phyloP scores from a whole-genome alignment of 768 basidiomycete species.

The Paxillus rubicundulus region DNA sequence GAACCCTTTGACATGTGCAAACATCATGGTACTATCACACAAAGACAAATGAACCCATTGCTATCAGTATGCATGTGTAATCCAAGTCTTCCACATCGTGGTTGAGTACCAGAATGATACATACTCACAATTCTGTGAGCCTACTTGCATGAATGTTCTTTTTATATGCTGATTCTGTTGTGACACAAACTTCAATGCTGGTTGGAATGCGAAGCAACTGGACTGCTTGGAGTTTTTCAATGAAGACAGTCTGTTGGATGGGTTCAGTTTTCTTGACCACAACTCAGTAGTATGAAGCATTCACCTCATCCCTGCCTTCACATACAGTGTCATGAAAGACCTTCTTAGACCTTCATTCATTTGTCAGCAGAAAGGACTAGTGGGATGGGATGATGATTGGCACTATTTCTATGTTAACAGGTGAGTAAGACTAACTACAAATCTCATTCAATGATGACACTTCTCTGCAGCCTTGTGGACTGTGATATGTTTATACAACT shows the following conservation, averaged over 20 bases:
- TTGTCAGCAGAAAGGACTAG: too few species aligned
- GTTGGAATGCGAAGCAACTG: constrained; percentile 29
- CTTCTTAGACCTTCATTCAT: not conserved
- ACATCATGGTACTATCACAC: constrained; percentile 36
- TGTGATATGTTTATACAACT: too few species aligned
- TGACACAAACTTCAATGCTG: constrained; percentile 21
- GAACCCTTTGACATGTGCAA: constrained; percentile 32
- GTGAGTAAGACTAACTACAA: too few species aligned
- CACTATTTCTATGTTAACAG: too few species aligned
- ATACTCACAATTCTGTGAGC: not conserved
- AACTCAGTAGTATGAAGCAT: constrained; percentile 34
- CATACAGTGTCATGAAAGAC: constrained; percentile 12
- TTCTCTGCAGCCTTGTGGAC: too few species aligned
- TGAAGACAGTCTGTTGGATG: constrained; percentile 13
- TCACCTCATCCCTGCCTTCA: constrained; percentile 45
- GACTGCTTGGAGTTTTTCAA: constrained; percentile 40
- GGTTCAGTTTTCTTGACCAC: constrained; percentile 50
- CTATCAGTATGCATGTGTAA: constrained; percentile 34
- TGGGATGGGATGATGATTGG: too few species aligned
- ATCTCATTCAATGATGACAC: too few species aligned
- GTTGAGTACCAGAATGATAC: not conserved
- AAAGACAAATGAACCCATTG: constrained; percentile 32
- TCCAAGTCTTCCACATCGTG: constrained; percentile 16
- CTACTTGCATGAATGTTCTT: constrained; percentile 36
- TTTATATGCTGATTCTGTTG: constrained; percentile 41